A percentile compares a stretch with the other conserved stretches of the same genome.
phyloP scores from a whole-genome alignment of 148 eudicot genomes.

The Arctostaphylos glauca region DNA sequence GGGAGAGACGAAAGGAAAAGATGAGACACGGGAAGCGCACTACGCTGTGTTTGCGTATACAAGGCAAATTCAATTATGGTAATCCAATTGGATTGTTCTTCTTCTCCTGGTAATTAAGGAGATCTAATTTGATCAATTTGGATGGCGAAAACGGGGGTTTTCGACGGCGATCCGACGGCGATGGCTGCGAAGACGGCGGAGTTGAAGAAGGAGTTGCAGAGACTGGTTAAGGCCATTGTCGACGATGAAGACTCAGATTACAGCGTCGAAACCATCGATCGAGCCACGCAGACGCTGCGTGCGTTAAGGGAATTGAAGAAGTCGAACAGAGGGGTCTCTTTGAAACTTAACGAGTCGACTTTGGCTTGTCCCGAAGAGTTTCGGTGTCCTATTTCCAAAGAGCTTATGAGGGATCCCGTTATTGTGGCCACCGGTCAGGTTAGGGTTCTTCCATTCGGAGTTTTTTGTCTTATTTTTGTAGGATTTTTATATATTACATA shows the following conservation, averaged over 20 bases:
- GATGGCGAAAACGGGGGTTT: slow-evolving; percentile 77
- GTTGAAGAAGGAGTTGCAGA: slow-evolving; percentile 64
- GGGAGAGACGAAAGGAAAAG: not conserved
- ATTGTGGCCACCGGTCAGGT: slow-evolving; percentile 80
- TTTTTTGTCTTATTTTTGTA: not conserved
- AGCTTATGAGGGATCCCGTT: slow-evolving; percentile 90
- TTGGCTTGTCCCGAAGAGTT: slow-evolving; percentile 53
- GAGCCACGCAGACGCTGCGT: slow-evolving; percentile 42
- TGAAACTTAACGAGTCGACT: slow-evolving; percentile 7
- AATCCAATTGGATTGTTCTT: not conserved
- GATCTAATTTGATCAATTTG: not conserved
- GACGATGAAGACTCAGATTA: slow-evolving; percentile 33
- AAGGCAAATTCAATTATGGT: not conserved
- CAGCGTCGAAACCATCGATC: slow-evolving; percentile 51
- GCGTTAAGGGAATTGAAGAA: slow-evolving; percentile 67
- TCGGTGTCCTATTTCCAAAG: slow-evolving; percentile 81
- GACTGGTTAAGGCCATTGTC: slow-evolving; percentile 48
- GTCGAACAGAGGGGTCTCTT: slow-evolving; percentile 30
- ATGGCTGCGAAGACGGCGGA: slow-evolving; percentile 44
- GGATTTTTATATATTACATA: no score
- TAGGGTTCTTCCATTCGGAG: slow-evolving; percentile 10
- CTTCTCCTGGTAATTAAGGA: not conserved
- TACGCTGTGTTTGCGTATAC: not conserved
- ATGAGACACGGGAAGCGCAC: not conserved
- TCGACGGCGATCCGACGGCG: slow-evolving; percentile 45